Base-by-base conservation (phyloP, 2,329 filamentous ascomycete species). In the Trichoderma citrinoviride region DNA sequence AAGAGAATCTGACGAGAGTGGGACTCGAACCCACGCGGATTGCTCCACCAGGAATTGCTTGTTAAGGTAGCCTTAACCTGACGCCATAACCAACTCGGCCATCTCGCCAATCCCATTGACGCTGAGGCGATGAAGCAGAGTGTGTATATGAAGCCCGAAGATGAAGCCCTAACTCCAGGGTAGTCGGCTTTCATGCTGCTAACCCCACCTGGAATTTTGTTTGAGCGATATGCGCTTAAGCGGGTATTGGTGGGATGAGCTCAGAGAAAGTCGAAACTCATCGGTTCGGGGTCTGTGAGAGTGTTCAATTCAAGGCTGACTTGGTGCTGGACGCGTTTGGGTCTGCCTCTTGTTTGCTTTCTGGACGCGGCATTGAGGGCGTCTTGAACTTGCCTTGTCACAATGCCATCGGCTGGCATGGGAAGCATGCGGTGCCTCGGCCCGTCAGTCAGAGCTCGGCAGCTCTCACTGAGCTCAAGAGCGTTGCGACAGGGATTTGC, bases 351-450 rank as follows among this genome's bases (percentile, higher is more conserved):
- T 33, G 7, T 21, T 15, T 2, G n/a, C 3, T 46, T 14, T n/a
- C 4, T 46, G 0, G 6, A 54, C 23, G 58, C 53, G 25, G 23
- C 47, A 19, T 6, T 29, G 7, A 44, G 19, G 29, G 15, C 21
- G 5, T n/a, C 4, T 53, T 61, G 37, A 25, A 70, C 63, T 25
- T 56, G 43, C 40, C 65, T 19, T 53, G 44, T 25, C 37, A 43
- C 43, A 68, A 37, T 62, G 76, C 74, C 58, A 71, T 71, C 68
- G 56, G 53, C 70, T 44, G 71, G 69, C 62, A 65, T 68, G 53
- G 68, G 69, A 17, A 67, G 69, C 66, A 67, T 72, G 70, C 72
- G 70, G 25, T 69, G 70, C 65, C 71, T 79, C 41, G 67, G 68
- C 50, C 66, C 67, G 70, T 65, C 71, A 60, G 69, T 68, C 21